Conservation (phyloP, 176 grass and related monocot species). For the Typha latifolia region DNA sequence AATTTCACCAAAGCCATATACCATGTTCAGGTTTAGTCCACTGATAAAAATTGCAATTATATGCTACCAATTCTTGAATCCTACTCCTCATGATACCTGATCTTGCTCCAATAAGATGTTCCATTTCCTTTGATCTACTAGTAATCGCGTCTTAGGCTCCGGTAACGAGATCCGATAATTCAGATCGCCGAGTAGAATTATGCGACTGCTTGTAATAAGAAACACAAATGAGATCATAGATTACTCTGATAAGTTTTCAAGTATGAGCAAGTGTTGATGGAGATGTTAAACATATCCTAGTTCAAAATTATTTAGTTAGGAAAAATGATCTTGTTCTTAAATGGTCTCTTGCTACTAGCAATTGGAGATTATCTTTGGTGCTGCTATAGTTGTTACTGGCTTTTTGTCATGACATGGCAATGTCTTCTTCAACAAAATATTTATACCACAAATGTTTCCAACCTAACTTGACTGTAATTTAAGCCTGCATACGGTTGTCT, state of each 20-base stretch:
- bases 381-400: not conserved
- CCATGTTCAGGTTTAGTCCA: not conserved
- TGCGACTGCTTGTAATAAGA: slow-evolving; percentile 49
- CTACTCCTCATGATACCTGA: slow-evolving; percentile 29
- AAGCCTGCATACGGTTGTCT: not conserved
- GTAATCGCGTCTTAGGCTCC: slow-evolving; percentile 39
- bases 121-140: slow-evolving; percentile 70
- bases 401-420: slow-evolving; percentile 16
- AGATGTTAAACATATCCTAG: not conserved
- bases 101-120: slow-evolving; percentile 55
- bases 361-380: slow-evolving; percentile 18
- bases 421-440: slow-evolving; percentile 3
- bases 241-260: not conserved
- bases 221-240: not conserved
- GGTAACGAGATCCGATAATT: slow-evolving; percentile 88
- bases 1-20: slow-evolving; percentile 5
- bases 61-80: too few species aligned
- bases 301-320: not conserved
- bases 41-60: too few species aligned
- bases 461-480: not conserved
- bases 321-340: slow-evolving; percentile 12
- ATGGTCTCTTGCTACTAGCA: slow-evolving; percentile 1
- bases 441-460: not conserved
- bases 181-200: slow-evolving; percentile 80
- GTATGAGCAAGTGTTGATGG: not conserved